Conservation (phyloP, 2,329 filamentous ascomycete species). For the Hymenoscyphus linearis region DNA sequence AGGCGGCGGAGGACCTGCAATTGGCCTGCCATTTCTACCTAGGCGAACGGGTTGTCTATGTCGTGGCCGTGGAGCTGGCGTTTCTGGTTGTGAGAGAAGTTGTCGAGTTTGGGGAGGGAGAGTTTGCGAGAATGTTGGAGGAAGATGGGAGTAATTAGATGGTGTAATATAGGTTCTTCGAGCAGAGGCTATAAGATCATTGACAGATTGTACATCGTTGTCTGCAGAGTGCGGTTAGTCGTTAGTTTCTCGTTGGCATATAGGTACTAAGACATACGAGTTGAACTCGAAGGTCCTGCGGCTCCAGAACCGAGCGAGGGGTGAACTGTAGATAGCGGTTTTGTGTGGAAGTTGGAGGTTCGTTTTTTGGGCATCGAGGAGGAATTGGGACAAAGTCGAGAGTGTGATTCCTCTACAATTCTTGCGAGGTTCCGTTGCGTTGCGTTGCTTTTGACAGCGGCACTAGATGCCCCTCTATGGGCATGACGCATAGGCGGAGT, state of each 20-base stretch:
- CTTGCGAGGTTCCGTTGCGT: neutral
- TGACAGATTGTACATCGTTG: constrained; percentile 41
- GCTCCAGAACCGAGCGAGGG: constrained; percentile 41
- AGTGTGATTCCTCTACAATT: neutral
- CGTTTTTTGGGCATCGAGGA: constrained; percentile 58
- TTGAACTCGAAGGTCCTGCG: constrained; percentile 16
- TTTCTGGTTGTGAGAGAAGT: constrained; percentile 55
- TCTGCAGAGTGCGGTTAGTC: constrained; percentile 17
- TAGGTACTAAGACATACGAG: constrained; percentile 10
- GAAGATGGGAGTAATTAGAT: constrained; percentile 11
- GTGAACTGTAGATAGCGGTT: constrained; percentile 51
- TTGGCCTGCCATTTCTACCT: constrained; percentile 43
- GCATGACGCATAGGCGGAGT: too few species aligned
- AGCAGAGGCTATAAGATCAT: constrained; percentile 53
- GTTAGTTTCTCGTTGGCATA: neutral
- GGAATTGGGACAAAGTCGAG: neutral
- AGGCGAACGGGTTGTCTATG: constrained; percentile 33
- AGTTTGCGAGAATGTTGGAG: constrained; percentile 37
- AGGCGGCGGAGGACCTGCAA: constrained; percentile 55
- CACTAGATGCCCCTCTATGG: too few species aligned
- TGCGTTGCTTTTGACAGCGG: neutral
- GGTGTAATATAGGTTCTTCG: constrained; percentile 41
- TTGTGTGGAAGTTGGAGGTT: constrained; percentile 50
- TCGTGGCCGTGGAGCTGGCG: constrained; percentile 46
- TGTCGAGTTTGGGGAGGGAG: constrained; percentile 54